Evolutionary conservation across 768 basidiomycete genomes (phyloP).

Genomic region (Hygrophoropsis aurantiaca): DNA sequence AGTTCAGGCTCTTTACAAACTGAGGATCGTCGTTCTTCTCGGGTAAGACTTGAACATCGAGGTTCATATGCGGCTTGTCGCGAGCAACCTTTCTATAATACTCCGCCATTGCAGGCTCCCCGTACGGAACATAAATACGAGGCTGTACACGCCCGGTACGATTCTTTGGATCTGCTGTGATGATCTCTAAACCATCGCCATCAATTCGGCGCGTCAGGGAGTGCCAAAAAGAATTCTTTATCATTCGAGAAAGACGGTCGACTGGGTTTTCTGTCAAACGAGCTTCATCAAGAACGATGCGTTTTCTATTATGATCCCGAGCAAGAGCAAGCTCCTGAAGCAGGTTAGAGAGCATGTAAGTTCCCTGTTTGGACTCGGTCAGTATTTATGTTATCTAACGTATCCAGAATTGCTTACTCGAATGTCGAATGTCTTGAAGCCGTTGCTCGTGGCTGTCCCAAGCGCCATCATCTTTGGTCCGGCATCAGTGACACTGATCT

Average conservation of each 20-base stretch:
- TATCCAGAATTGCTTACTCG: conserved; percentile 52
- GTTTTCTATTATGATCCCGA: conserved; percentile 90
- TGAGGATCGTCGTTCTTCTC: conserved; percentile 80
- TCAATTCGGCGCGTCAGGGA: conserved; percentile 95
- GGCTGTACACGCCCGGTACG: conserved; percentile 87
- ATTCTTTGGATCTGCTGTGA: conserved; percentile 98
- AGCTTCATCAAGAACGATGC: conserved; percentile 98
- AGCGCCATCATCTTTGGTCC: conserved; percentile 96
- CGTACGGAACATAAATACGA: conserved; percentile 92
- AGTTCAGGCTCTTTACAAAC: conserved; percentile 91
- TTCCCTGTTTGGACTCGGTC: conserved; percentile 58
- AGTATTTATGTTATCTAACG: conserved; percentile 1
- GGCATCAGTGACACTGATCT: conserved; percentile 94
- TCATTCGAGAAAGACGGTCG: conserved; percentile 95
- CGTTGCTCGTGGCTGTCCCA: conserved; percentile 96
- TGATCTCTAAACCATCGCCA: conserved; percentile 94
- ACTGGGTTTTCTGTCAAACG: conserved; percentile 97
- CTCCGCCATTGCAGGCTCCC: conserved; percentile 91
- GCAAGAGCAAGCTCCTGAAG: conserved; percentile 98
- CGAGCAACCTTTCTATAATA: conserved; percentile 91
- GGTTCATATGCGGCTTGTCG: conserved; percentile 90
- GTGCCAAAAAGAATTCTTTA: conserved; percentile 97
- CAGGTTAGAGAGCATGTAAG: conserved; percentile 99
- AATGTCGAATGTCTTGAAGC: conserved; percentile 97
- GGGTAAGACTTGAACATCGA: conserved; percentile 91